Evolutionary conservation across 2,329 filamentous ascomycete genomes (phyloP), one percentile per base, ranked within the genome.

Genomic region (Chrysoporthe austroafricana): DNA sequence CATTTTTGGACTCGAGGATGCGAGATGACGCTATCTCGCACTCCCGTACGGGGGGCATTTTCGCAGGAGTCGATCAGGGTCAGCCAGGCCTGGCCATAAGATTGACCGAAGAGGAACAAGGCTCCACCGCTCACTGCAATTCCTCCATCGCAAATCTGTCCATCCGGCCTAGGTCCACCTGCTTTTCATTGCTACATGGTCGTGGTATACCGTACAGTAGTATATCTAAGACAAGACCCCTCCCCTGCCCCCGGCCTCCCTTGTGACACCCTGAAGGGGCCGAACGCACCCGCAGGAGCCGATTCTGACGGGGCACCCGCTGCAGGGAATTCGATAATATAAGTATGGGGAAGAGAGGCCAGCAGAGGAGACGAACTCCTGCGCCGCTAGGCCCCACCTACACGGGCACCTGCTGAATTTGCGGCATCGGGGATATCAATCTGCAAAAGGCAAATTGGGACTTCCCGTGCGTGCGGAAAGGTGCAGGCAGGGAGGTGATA

Each of bases 391-490:
- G 6, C 32, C 16, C 54, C 54, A 57, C 54, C 34, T 39, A 34
- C 32, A 57, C 16, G 34, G 34, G 34, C 32, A 57, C 34, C 32
- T 57, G 54, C 54, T 57, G 32, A 18, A 36, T 57, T 57, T 9
- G 34, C 54, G 54, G 54, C 34, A 57, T 57, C 32, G 34, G 8
- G 34, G 54, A 57, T 57, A 36, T 39, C 34, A 61, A 61, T 65
- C 66, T 68, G 66, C 66, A 68, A 68, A 62, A 62, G 66, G 62
- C 66, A 68, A 44, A 65, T 65, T 60, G 62, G 57, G 11, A 39
- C 4, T 48, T 57, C 34, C 57, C 46, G 60, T 65, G 62, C 62
- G 21, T 5, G 3, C 13, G 50, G 50, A 7, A 54, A 54, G 13
- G 18, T 14, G 32, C 11, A 32, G 50, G 26, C 11, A 32, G 50